Evolutionary conservation across 2,329 filamentous ascomycete species (phyloP), one percentile per base, ranked within the genome.

Genomic region (Chaetomiaceae sp.): DNA sequence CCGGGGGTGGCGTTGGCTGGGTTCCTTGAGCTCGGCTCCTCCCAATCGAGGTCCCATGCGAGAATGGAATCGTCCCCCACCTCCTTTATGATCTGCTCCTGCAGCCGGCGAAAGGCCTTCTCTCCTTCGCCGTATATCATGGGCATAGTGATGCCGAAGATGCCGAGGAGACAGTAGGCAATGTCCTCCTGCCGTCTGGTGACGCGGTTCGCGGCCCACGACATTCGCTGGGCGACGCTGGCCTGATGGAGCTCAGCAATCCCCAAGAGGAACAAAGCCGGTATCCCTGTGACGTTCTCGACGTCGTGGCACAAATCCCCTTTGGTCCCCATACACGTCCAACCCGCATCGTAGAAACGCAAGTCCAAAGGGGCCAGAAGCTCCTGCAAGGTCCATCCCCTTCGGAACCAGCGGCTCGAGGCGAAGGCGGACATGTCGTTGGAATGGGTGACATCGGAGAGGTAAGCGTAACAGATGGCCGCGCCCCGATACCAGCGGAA

Each of bases 301-400:
- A 67, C 54, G 6, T 41, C 9, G 1, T 38, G n/a, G 2, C 42
- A 36, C 5, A 66, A 36, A 1, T 52, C 44, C 2, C 36, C 20
- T 43, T 64, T 67, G 1, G 57, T 60, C 1, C 67, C 68, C 1
- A 68, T 50, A 1, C 37, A 48, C 0, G 29, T 20, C 69, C 68
- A 72, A 2, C 45, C 40, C 0, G 14, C 10, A 33, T 65, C 58
- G 56, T 62, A 70, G 53, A 73, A 71, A 3, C 54, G 20, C 0
- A 71, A 18, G 0, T 55, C 36, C 1, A 14, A 16, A 1, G 67
- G 68, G 0, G 69, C 86, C 4, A 89, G 74, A 0, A 86, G 82
- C 67, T 89, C 82, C 64, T 86, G 85, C 58, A 85, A 30, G 0
- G 57, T 61, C 59, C 53, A 61, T n/a, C 68, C 68, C 79, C 76